Evolutionary conservation across 345 rosid species (phyloP), one percentile per base, ranked within the genome.

Genomic region (Brassica incana): DNA sequence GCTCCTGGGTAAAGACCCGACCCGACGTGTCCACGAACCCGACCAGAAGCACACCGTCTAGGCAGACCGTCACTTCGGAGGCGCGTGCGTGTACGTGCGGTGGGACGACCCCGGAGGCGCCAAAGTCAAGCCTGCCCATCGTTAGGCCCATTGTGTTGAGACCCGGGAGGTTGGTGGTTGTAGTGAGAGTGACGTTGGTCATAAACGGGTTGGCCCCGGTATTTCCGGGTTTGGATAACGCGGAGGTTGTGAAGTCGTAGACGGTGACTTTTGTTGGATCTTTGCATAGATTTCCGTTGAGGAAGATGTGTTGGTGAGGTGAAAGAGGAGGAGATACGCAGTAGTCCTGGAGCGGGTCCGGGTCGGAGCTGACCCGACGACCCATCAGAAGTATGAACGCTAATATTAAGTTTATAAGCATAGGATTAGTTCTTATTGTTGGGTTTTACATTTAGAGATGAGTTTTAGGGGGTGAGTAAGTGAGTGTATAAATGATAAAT

Each of bases 61-160:
- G 79, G 80, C 97, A 88, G 20, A 81, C 78, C 73, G 90, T 87
- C 9, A 94, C 92, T 71, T 90, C 92, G 0, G 96, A 90, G 87
- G 96, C 94, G 69, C 93, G 87, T 12, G 97, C 93, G 81, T 91
- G 97, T 25, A 64, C 76, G 71, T 89, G 98, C 35, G 85, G 88
- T 1, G 90, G 91, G 16, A 86, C 85, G 0, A 86, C 35, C 7
- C 91, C 98, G 0, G 83, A 56, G 0, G 75, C 69, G 0, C 67
- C 87, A 0, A 91, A 56, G 83, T 90, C 96, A 0, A 87, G 25
- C 0, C 91, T 85, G 76, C 83, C 92, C 93, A 89, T 80, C 72
- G 85, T 54, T 12, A 90, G 87, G 85, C 97, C 97, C 92, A 86
- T 73, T n/a, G 94, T 90, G 83, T 92, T 94, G 30, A 88, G 65